phyloP scores from a whole-genome alignment of 2,329 filamentous ascomycete species.

The Alternaria brassicae region DNA sequence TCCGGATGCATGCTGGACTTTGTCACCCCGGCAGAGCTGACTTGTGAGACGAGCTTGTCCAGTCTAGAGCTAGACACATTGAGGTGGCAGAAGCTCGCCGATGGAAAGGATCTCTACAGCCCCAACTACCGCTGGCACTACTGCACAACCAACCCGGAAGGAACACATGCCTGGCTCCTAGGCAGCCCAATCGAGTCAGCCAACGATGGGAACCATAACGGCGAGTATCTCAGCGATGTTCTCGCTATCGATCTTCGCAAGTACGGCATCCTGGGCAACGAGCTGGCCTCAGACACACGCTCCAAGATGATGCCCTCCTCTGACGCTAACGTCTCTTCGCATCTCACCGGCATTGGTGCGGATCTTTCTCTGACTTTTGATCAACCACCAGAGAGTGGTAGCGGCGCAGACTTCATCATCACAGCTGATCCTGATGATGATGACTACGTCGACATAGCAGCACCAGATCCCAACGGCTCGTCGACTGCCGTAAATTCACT shows the following conservation, averaged over 20 bases:
- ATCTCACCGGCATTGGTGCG: constrained; percentile 73
- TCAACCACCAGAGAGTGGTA: constrained; percentile 80
- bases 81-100: constrained; percentile 93
- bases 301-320: constrained; percentile 56
- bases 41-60: constrained; percentile 89
- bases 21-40: constrained; percentile 88
- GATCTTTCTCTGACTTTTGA: constrained; percentile 91
- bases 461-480: constrained; percentile 49
- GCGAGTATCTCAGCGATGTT: constrained; percentile 93
- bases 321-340: constrained; percentile 60
- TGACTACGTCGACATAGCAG: constrained; percentile 66
- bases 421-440: constrained; percentile 83
- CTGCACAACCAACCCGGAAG: constrained; percentile 92
- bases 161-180: constrained; percentile 96
- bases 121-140: constrained; percentile 97
- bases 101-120: constrained; percentile 92
- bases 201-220: constrained; percentile 72
- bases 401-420: constrained; percentile 88
- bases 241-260: constrained; percentile 91
- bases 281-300: constrained; percentile 58
- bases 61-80: constrained; percentile 85
- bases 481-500: constrained; percentile 51
- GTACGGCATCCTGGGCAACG: constrained; percentile 88
- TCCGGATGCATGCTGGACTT: constrained; percentile 93
- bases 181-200: constrained; percentile 81